Base-by-base conservation (phyloP, 805 yeast species). In the Lipomyces mesembrius region DNA sequence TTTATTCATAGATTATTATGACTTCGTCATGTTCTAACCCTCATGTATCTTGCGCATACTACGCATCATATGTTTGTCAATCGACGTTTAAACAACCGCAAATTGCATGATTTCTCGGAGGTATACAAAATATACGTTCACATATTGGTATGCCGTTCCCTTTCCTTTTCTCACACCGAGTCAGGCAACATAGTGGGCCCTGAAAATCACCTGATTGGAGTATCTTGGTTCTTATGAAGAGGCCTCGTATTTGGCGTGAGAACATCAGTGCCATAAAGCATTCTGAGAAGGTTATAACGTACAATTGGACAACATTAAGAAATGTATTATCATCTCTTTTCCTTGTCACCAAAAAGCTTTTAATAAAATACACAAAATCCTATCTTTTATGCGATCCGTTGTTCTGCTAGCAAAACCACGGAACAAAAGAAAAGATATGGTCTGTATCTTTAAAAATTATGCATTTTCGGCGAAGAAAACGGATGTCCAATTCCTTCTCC, bases 251-350 rank as follows among this genome's bases (percentile, higher is more conserved):
- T 34, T 59, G 51, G 54, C 55, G 29, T 27, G 54, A 43, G 29
- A 29, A 3, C 39, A 29, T 59, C 29, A 35, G 34, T 27, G 51
- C 22, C 55, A 59, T 46, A 39, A 46, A 53, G 61, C 61, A 43
- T 58, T 17, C 53, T 43, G 57, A 54, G 58, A 61, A 55, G 60
- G 59, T 43, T 55, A 43, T 29, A 54, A 14, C n/a, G 58, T 55
- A 39, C 25, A 54, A 55, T 55, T 54, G 59, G 58, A 54, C 59
- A 43, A 37, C 59, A 54, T 43, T 54, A 46, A 61, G 59, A 61
- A 56, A 43, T 49, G 32, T 22, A 58, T 46, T 29, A 20, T 52
- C 37, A 29, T 34, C 22, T 34, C 37, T 37, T 22, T 43, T 34
- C 39, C 32, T 46, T 51, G 17, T 51, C 39, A 60, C 57, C 27